Evolutionary conservation across 140 eudicot species (phyloP), one percentile per base, ranked within the genome.

Genomic region (Anethum foeniculum): DNA sequence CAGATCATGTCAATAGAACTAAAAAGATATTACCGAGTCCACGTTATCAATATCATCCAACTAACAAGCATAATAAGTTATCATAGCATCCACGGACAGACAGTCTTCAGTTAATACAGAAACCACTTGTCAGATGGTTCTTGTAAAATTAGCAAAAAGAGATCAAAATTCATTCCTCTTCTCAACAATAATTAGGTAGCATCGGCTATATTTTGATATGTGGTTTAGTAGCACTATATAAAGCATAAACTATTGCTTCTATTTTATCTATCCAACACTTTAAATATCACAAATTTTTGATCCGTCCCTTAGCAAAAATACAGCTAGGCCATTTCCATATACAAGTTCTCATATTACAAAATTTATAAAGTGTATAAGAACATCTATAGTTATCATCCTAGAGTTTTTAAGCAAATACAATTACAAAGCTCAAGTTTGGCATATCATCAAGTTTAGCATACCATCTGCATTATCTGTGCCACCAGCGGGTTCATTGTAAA

Each of bases 401-500:
- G 13, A 36, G 25, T 71, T 71, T 32, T n/a, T 8, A 71, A 38
- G 27, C 43, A n/a, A 9, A 68, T 13, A 27, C 2, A 27, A 68
- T 68, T 13, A 69, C 16, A 16, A 23, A 60, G 84, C 48, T 46
- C 43, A 54, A 81, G 77, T 73, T 84, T 38, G 71, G 43, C 68
- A 74, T 87, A 92, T 97, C 97, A 79, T 80, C 69, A n/a, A n/a
- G 77, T 73, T 84, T 38, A 75, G 43, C 68, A 74, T 87, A 92
- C 97, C 97, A 79, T 80, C 69, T 27, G 87, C 89, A 69, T 25
- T 86, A 85, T 95, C 99, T 14, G 67, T 79, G 68, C 99, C 99
- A 54, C 99, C 99, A 78, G 99, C 90, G 51, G 92, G 83, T 83
- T 95, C 97, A n/a, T 90, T 92, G 86, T 95, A 88, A 84, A 95